Conservation (phyloP, 305 asterid species). For the Solanum chacoense region DNA sequence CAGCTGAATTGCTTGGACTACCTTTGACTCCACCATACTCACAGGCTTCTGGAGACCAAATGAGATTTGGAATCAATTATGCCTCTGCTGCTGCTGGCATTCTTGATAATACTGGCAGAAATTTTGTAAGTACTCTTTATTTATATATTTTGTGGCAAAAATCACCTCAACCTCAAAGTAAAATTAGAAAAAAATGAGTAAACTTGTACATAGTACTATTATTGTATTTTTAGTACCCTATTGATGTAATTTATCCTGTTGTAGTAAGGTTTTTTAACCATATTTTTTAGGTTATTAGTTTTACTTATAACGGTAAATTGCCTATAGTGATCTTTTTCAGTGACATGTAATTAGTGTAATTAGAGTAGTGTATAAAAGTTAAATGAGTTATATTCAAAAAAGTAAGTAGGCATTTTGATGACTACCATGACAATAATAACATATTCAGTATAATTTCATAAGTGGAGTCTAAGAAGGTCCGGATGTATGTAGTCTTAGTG, state of each 20-base stretch:
- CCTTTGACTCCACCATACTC: conserved; percentile 21
- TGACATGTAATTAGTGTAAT: background rate
- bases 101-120: conserved; percentile 22
- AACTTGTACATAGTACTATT: background rate
- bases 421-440: background rate
- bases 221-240: background rate
- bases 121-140: conserved; percentile 10
- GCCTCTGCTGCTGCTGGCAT: conserved; percentile 38
- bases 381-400: background rate
- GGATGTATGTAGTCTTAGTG: background rate
- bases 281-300: background rate
- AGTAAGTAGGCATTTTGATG: background rate
- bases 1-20: conserved; percentile 25
- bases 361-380: background rate
- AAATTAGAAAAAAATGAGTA: background rate
- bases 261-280: background rate
- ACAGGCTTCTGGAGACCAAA: conserved; percentile 4
- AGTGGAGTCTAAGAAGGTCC: background rate
- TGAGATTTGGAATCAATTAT: conserved; percentile 22
- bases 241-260: background rate
- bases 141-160: background rate
- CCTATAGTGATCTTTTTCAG: background rate
- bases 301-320: background rate
- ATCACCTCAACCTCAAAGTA: background rate
- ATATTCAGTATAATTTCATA: background rate